phyloP scores from a whole-genome alignment of 2,329 filamentous ascomycete genomes.

The Claviceps capensis region DNA sequence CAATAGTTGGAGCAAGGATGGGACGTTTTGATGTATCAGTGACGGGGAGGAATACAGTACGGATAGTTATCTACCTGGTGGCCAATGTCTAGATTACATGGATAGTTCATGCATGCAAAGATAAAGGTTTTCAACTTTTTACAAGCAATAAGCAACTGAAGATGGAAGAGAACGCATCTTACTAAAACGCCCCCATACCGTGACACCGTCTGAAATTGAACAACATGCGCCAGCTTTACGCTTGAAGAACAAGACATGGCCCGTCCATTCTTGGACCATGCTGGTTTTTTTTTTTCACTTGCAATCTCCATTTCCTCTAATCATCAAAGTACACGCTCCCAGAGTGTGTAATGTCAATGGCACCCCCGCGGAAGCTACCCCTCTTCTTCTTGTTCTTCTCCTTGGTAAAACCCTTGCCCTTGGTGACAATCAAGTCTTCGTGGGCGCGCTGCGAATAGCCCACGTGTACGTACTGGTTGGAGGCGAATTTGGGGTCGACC shows the following conservation, averaged over 20 bases:
- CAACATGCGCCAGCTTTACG: neutral
- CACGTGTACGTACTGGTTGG: slow-evolving; percentile 72
- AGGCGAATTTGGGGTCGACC: slow-evolving; percentile 56
- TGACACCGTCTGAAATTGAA: neutral
- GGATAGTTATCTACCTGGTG: neutral
- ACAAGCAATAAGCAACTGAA: no score
- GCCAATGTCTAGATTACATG: neutral
- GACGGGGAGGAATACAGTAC: neutral
- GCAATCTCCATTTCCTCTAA: slow-evolving; percentile 26
- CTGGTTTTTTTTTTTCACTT: neutral
- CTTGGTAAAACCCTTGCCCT: slow-evolving; percentile 96
- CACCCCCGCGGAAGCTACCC: slow-evolving; percentile 79
- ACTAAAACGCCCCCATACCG: neutral
- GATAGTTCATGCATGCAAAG: no score
- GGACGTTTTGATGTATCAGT: slow-evolving; percentile 10
- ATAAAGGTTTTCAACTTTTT: no score
- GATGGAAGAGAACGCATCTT: neutral
- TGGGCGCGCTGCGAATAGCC: slow-evolving; percentile 83
- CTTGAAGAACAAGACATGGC: neutral
- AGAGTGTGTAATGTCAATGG: slow-evolving; percentile 68
- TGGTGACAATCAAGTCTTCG: slow-evolving; percentile 77
- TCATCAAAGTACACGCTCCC: slow-evolving; percentile 94
- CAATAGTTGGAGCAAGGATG: slow-evolving; percentile 12
- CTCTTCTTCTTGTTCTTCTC: slow-evolving; percentile 99
- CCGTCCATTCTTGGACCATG: neutral